Percentiles rank a stretch among this genome's conserved stretches.
Conservation (phyloP, 2,329 filamentous ascomycete species). For the Cladobotryum mycophilum region DNA sequence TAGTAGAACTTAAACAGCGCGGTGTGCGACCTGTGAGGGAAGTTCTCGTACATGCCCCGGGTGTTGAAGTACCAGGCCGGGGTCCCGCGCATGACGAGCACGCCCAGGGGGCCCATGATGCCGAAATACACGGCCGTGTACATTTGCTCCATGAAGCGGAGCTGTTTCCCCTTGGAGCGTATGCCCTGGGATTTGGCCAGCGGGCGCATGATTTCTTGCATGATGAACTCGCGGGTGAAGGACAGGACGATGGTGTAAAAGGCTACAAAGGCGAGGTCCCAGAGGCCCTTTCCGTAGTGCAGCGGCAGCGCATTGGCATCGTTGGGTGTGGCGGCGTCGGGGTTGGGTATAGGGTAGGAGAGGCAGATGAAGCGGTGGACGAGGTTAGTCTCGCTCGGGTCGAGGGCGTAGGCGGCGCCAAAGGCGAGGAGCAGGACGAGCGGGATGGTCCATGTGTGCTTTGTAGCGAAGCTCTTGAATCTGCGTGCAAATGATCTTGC, state of each 20-base stretch:
- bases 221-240: constrained; percentile 89
- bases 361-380: constrained; percentile 78
- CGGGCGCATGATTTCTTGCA: constrained; percentile 79
- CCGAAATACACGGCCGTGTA: constrained; percentile 89
- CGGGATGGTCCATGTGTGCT: constrained; percentile 58
- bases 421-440: constrained; percentile 59
- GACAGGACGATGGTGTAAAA: constrained; percentile 86
- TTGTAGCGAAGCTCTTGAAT: constrained; percentile 27
- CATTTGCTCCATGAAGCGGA: constrained; percentile 89
- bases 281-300: constrained; percentile 79
- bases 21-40: constrained; percentile 75
- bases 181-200: constrained; percentile 65
- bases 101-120: constrained; percentile 70
- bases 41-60: constrained; percentile 77
- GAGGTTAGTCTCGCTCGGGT: constrained; percentile 71
- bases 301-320: constrained; percentile 35
- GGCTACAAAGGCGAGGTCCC: constrained; percentile 75
- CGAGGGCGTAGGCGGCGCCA: constrained; percentile 61
- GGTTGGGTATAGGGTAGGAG: constrained; percentile 55
- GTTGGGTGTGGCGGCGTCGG: not conserved
- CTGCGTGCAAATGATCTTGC: constrained; percentile 6
- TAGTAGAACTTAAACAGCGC: constrained; percentile 89
- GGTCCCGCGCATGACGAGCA: constrained; percentile 83
- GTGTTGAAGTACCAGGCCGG: constrained; percentile 94
- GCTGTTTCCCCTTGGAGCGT: constrained; percentile 63